Percentiles rank a stretch among this genome's conserved stretches.
phyloP scores from a whole-genome alignment of 495 filamentous ascomycete genomes.

The Ramalina intermedia region DNA sequence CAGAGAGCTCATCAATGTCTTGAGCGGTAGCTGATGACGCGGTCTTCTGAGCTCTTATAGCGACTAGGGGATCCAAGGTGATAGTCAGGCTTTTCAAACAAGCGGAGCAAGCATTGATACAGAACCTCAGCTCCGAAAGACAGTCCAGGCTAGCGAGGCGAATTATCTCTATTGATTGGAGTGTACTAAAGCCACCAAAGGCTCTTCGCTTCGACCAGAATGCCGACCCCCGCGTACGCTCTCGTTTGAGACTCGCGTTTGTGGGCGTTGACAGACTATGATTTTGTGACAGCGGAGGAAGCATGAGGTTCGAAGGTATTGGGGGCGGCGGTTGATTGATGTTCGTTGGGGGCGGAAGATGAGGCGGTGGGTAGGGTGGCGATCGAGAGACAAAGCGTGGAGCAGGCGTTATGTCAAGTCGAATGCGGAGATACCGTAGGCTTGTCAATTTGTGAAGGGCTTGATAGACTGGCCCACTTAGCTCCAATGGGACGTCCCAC shows the following conservation, averaged over 20 bases:
- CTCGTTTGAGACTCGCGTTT: slow-evolving; percentile 5
- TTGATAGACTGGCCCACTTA: slow-evolving; percentile 42
- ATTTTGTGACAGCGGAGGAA: not conserved
- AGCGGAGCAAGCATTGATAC: slow-evolving; percentile 34
- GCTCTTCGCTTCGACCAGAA: slow-evolving; percentile 25
- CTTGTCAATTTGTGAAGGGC: slow-evolving; percentile 35
- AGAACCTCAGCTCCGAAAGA: slow-evolving; percentile 36
- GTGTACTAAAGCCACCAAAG: slow-evolving; percentile 39
- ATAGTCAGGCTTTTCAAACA: slow-evolving; percentile 38
- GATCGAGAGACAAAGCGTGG: slow-evolving; percentile 31
- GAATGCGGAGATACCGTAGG: slow-evolving; percentile 19
- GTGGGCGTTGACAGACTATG: slow-evolving; percentile 4
- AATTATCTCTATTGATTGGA: slow-evolving; percentile 38
- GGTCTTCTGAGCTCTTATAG: slow-evolving; percentile 36
- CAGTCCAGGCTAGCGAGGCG: slow-evolving; percentile 44
- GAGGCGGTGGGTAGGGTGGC: slow-evolving; percentile 10
- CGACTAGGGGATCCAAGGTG: slow-evolving; percentile 40
- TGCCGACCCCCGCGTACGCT: slow-evolving; percentile 6
- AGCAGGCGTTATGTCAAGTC: slow-evolving; percentile 32
- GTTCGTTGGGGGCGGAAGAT: not conserved
- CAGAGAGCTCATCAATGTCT: slow-evolving; percentile 27
- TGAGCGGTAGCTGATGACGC: slow-evolving; percentile 10
- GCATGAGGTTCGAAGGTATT: not conserved
- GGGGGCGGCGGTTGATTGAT: not conserved
- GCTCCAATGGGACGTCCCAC: slow-evolving; percentile 49